Percentiles rank a stretch among this genome's conserved stretches.
phyloP scores from a whole-genome alignment of 768 basidiomycete genomes.

The Psilocybe azurescens region DNA sequence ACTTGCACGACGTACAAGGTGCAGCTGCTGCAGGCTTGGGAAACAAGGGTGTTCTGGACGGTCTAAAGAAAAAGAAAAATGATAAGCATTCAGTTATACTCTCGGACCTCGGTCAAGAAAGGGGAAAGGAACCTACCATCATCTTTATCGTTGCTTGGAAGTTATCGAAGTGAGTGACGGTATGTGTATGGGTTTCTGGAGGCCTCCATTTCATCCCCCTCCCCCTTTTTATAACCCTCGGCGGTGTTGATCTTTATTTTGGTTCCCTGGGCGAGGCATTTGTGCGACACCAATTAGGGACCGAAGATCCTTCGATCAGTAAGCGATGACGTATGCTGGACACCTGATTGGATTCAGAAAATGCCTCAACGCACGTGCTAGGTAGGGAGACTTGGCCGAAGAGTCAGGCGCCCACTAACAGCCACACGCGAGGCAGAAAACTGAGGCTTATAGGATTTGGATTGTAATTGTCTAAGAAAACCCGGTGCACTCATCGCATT shows the following conservation, averaged over 20 bases:
- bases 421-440: too few species aligned
- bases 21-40: conserved; percentile 8
- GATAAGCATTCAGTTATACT: too few species aligned
- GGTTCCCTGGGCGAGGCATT: conserved; percentile 11
- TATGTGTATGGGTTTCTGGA: background rate
- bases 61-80: background rate
- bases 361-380: background rate
- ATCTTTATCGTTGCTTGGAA: background rate
- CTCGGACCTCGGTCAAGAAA: too few species aligned
- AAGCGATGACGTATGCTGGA: background rate
- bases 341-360: conserved; percentile 8
- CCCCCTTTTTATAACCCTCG: conserved; percentile 5
- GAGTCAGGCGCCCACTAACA: background rate
- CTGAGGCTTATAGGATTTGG: too few species aligned
- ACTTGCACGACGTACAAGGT: conserved; percentile 16
- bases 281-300: conserved; percentile 17
- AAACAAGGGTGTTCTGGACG: conserved; percentile 9
- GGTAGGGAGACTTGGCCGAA: too few species aligned
- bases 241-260: conserved; percentile 5
- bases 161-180: background rate
- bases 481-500: too few species aligned
- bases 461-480: too few species aligned
- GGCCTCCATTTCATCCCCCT: background rate
- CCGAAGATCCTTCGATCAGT: conserved; percentile 3
- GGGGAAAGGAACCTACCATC: conserved; percentile 3